Percentiles rank a stretch among this genome's conserved stretches.
phyloP scores from a whole-genome alignment of 192 early-diverging fungal genomes.

The Coemansia sp. region DNA sequence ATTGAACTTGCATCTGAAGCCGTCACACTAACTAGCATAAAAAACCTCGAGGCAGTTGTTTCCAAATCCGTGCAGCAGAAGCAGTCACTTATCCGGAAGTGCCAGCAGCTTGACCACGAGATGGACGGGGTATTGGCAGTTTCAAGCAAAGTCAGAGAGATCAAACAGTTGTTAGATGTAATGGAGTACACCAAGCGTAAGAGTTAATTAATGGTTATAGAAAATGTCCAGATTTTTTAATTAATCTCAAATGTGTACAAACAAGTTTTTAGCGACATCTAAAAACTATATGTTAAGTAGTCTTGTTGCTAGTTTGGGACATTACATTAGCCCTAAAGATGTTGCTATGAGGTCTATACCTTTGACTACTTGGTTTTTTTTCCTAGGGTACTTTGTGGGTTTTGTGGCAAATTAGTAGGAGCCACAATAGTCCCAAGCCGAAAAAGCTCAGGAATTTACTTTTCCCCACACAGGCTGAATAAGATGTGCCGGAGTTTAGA shows the following conservation, averaged over 20 bases:
- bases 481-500: too few species aligned
- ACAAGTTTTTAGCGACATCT: background rate
- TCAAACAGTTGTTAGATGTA: slow-evolving; percentile 44
- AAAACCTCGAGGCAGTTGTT: slow-evolving; percentile 16
- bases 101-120: slow-evolving; percentile 22
- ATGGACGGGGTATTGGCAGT: slow-evolving; percentile 26
- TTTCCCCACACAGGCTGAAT: too few species aligned
- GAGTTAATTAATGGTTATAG: background rate
- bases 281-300: too few species aligned
- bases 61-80: slow-evolving; percentile 26
- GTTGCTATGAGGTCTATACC: too few species aligned
- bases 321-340: too few species aligned
- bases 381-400: too few species aligned
- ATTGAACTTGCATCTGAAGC: slow-evolving; percentile 34
- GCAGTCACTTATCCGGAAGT: slow-evolving; percentile 24
- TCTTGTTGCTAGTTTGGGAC: too few species aligned
- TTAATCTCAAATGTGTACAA: background rate
- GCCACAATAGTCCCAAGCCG: too few species aligned
- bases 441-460: too few species aligned
- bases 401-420: too few species aligned
- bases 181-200: slow-evolving; percentile 47
- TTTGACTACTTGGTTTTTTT: too few species aligned
- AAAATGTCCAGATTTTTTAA: background rate
- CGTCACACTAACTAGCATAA: slow-evolving; percentile 30
- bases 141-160: slow-evolving; percentile 23